These are phyloP conservation scores for Leccinum variicolor DNA, from an alignment of 768 basidiomycete species.

Conservation along the genomic window DNA sequence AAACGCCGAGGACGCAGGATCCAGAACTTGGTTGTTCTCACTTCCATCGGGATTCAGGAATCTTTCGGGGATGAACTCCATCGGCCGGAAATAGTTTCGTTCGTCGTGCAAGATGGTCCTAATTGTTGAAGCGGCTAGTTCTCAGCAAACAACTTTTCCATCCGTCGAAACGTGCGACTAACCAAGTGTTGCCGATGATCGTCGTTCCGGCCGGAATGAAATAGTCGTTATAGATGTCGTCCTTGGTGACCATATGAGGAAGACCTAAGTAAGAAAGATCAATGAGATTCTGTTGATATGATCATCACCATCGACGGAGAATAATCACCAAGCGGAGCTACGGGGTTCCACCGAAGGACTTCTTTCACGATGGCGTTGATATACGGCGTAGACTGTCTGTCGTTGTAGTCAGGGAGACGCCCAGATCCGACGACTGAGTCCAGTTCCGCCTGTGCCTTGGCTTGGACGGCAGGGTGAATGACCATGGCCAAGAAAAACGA, in stretches of 20 bases:
- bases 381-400: conserved; percentile 25
- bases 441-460: conserved; percentile 28
- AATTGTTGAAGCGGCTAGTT: background rate
- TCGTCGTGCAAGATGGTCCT: conserved; percentile 41
- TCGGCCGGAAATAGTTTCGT: conserved; percentile 31
- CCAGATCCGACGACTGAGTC: conserved; percentile 26
- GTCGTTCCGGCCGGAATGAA: conserved; percentile 40
- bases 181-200: conserved; percentile 62
- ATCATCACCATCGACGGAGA: conserved; percentile 5
- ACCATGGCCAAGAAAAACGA: conserved; percentile 32
- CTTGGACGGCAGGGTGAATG: conserved; percentile 27
- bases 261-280: conserved; percentile 18
- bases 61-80: conserved; percentile 37
- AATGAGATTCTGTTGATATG: conserved; percentile 8
- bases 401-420: conserved; percentile 31
- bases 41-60: conserved; percentile 38
- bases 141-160: conserved; percentile 2
- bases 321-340: conserved; percentile 32
- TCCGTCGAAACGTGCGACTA: background rate
- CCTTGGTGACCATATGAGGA: conserved; percentile 32
- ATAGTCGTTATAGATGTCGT: conserved; percentile 30
- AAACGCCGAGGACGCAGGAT: conserved; percentile 31
- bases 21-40: conserved; percentile 27
- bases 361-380: conserved; percentile 30
- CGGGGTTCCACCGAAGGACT: conserved; percentile 32